Base-by-base conservation (phyloP, 2,329 filamentous ascomycete genomes). In the Monilinia fructicola region DNA sequence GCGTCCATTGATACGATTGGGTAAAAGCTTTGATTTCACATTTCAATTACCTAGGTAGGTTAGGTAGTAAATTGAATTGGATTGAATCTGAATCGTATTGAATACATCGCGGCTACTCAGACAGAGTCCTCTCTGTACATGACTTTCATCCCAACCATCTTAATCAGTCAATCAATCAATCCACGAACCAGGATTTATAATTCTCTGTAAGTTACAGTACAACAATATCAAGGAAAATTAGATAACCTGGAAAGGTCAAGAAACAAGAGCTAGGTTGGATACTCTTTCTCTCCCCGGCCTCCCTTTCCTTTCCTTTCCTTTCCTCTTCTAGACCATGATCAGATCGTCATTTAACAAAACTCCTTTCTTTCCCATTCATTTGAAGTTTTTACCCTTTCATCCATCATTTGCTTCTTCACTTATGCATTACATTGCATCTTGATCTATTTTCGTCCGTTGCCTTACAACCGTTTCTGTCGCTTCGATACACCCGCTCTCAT, bases 301-400 rank as follows among this genome's bases (percentile, higher is more conserved):
- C 11, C 11, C 38, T 40, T 9, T 9, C 38, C 38, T 40, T 40
- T 40, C 11, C 38, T 40, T 40, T 40, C 59, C 46, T 38, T 61
- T 61, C 59, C 42, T 21, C 40, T 53, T 62, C 38, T 16, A 62
- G 56, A 48, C 35, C 42, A 35, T 48, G 28, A 23, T n/a, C 56
- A 23, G 56, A 60, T 23, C 18, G 42, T 48, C 18, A 35, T 23
- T 40, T n/a, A 46, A 53, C 59, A 62, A 50, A 62, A 50, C 48
- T 53, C 46, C 48, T 40, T 28, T 62, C 46, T 40, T 53, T 31
- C 23, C 59, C 59, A 38, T n/a, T 53, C 18, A 28, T 53, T n/a
- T 11, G 52, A n/a, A 26, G 23, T 56, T 42, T 12, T 40, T 26
- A 38, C 40, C 26, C 21, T 40, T 18, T 23, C 16, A 56, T 42